Evolutionary conservation across 768 basidiomycete species (phyloP), one percentile per base, ranked within the genome.

Genomic region (Neoboletus subvelutipes): DNA sequence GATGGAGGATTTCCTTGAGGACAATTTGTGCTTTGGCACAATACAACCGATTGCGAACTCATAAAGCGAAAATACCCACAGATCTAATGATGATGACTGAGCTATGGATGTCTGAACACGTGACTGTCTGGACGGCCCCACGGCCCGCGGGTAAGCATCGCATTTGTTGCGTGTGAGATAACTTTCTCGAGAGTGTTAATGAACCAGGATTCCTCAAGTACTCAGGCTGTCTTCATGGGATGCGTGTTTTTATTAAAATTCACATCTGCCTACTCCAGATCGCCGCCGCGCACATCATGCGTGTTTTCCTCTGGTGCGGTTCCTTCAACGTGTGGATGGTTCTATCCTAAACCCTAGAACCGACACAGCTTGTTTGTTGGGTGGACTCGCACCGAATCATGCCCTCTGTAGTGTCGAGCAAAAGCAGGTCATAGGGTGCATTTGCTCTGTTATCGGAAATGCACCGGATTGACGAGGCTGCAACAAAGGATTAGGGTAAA

Each of bases 1-100:
- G 93, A 93, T 5, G 87, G 84, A 3, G 93, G 93, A 63, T 92
- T 88, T 39, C 90, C 91, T 57, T 92, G 90, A 20, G 82, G 81
- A 70, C 90, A 92, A 34, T 73, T 73, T 8, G 80, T 70, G 71
- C 86, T 90, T 69, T 92, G 90, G 72, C 90, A 92, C 52, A 71
- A 57, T 47, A 84, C 69, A 18, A 71, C 71, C 20, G 62, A 45
- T 31, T 68, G 63, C 13, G 76, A 67, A 62, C 62, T 77, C 79
- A 80, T 80, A 31, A 52, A 56, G 48, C 17, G 13, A 56, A 22
- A n/a, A 46, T 31, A 24, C 18, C 37, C 33, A 46, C 40, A 33
- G 40, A 45, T 56, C 29, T 34, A n/a, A 3, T 12, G 46, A 47
- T 12, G 46, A 47, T 40, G 17, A 34, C 9, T 28, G 43, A 45